phyloP scores from a whole-genome alignment of 192 early-diverging fungal genomes.

The Kappamyces sp. region DNA sequence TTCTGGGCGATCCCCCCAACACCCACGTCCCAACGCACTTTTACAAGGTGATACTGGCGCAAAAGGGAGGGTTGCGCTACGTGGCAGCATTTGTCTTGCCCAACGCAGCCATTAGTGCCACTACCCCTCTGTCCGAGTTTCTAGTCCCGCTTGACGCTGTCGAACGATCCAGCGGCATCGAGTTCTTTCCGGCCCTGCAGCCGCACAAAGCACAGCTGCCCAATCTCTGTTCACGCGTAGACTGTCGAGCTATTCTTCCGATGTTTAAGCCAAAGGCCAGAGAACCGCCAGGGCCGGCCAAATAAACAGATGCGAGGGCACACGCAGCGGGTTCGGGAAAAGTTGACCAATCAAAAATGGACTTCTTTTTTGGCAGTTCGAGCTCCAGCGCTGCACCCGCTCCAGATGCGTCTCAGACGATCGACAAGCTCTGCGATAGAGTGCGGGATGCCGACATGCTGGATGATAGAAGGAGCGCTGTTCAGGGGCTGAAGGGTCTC shows the following conservation, averaged over 20 bases:
- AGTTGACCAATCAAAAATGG: too few relatives aligned
- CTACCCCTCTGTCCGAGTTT: constrained; percentile 61
- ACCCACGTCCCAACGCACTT: constrained; percentile 90
- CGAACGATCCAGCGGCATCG: constrained; percentile 1
- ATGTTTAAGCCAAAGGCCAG: too few relatives aligned
- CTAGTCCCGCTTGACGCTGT: constrained; percentile 69
- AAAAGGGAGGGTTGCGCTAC: constrained; percentile 39
- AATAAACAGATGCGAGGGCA: too few relatives aligned
- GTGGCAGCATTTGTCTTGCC: constrained; percentile 78
- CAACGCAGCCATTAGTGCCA: constrained; percentile 64
- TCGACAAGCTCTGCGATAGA: constrained; percentile 78
- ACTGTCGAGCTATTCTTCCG: too few relatives aligned
- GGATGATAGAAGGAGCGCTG: constrained; percentile 86
- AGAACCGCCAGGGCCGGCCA: too few relatives aligned
- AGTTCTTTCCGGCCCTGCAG: constrained; percentile 3
- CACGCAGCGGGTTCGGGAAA: too few relatives aligned
- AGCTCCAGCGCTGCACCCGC: too few relatives aligned
- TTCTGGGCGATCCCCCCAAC: constrained; percentile 81
- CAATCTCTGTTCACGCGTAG: too few relatives aligned
- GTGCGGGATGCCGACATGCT: constrained; percentile 75
- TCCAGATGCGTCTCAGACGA: constrained; percentile 49
- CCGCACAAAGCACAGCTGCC: too few relatives aligned
- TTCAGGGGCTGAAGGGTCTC: constrained; percentile 79
- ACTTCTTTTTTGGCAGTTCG: too few relatives aligned
- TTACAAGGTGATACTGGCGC: constrained; percentile 82